phyloP scores from a whole-genome alignment of 129 eudicot genomes.

The Centrapalus pauciflorus region DNA sequence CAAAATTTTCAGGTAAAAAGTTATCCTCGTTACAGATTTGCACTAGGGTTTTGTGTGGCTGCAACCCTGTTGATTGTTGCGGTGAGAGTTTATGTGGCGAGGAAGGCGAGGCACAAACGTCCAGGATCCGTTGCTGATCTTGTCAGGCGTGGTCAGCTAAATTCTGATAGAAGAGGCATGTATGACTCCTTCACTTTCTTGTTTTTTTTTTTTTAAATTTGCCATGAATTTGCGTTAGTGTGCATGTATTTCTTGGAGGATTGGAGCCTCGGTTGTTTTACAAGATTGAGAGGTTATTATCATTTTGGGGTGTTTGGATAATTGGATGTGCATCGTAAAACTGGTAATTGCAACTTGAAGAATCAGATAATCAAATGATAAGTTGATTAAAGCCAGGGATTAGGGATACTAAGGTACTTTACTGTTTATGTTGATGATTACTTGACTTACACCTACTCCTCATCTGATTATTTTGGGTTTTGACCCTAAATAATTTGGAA shows the following conservation, averaged over 20 bases:
- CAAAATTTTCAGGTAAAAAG: constrained; percentile 39
- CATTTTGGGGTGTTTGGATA: too few relatives aligned
- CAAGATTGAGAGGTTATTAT: neutral
- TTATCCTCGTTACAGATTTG: constrained; percentile 30
- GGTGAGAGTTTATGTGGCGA: constrained; percentile 44
- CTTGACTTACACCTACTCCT: too few relatives aligned
- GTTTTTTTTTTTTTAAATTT: neutral
- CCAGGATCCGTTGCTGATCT: constrained; percentile 98
- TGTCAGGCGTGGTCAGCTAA: constrained; percentile 96
- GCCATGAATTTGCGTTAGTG: neutral
- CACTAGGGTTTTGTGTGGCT: constrained; percentile 53
- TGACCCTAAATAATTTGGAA: too few relatives aligned
- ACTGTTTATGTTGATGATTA: too few relatives aligned
- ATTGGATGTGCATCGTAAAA: too few relatives aligned
- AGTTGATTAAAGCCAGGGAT: too few relatives aligned
- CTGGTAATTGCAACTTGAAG: too few relatives aligned
- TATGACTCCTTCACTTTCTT: constrained; percentile 48
- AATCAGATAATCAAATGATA: too few relatives aligned
- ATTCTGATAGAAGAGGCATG: constrained; percentile 99
- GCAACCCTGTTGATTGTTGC: constrained; percentile 47
- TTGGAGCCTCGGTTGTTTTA: neutral
- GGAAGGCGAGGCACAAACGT: constrained; percentile 39
- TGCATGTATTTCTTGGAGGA: too few relatives aligned
- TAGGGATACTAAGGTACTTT: too few relatives aligned
- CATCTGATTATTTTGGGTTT: too few relatives aligned